These are phyloP conservation scores for Stenogyne calaminthoides DNA, from an alignment of 305 asterid genomes.

Conservation along the genomic window DNA sequence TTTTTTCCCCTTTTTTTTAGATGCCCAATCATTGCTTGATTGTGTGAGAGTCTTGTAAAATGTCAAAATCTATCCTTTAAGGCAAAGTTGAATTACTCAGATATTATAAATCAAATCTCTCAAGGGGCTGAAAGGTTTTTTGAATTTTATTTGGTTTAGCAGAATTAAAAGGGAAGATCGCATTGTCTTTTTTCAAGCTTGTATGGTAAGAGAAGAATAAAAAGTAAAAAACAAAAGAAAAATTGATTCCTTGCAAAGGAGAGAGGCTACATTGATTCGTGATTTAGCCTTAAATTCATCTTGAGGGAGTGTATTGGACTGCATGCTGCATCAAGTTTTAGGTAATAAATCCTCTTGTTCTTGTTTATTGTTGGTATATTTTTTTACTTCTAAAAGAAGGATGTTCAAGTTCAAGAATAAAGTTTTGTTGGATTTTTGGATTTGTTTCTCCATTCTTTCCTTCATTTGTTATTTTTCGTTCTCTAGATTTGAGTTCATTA, in stretches of 20 bases:
- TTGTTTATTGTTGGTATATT: not conserved
- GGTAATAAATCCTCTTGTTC: slow-evolving; percentile 31
- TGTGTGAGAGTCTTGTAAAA: slow-evolving; percentile 25
- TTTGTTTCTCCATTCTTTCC: slow-evolving; percentile 17
- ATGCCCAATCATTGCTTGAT: slow-evolving; percentile 29
- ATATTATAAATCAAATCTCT: slow-evolving; percentile 32
- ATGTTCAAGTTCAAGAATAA: slow-evolving; percentile 1
- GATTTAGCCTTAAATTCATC: slow-evolving; percentile 34
- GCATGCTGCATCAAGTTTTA: slow-evolving; percentile 38
- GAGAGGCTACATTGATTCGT: slow-evolving; percentile 45
- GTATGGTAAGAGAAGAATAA: slow-evolving; percentile 34
- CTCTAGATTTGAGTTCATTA: not conserved
- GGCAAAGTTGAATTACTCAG: slow-evolving; percentile 29
- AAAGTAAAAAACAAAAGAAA: slow-evolving; percentile 25
- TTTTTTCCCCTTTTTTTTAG: not conserved
- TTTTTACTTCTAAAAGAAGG: slow-evolving; percentile 3
- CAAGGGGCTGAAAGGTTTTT: slow-evolving; percentile 21
- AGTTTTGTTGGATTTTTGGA: slow-evolving; percentile 14
- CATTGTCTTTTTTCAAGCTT: slow-evolving; percentile 37
- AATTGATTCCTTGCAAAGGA: slow-evolving; percentile 48
- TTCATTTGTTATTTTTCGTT: not conserved
- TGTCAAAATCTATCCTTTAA: slow-evolving; percentile 24
- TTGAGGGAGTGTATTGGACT: slow-evolving; percentile 37
- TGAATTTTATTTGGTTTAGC: slow-evolving; percentile 21
- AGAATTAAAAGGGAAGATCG: slow-evolving; percentile 40